Conservation (phyloP, 495 filamentous ascomycete genomes). For the Astrothelium subdiscretum region DNA sequence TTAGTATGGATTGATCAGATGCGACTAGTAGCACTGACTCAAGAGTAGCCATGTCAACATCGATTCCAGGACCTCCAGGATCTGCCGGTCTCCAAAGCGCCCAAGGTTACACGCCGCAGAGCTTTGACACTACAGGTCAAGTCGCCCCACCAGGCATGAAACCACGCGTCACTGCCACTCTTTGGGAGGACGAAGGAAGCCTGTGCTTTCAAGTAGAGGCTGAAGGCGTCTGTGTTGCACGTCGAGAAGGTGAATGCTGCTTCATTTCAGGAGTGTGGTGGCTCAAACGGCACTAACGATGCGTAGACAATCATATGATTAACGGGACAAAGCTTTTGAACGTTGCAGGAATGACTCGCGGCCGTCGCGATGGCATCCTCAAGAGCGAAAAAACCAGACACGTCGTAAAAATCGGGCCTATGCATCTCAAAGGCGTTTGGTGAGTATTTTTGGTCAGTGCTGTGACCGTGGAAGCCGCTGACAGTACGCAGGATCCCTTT, state of each 20-base stretch:
- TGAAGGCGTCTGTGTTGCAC: slow-evolving; percentile 88
- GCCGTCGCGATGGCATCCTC: slow-evolving; percentile 87
- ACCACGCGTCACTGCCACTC: slow-evolving; percentile 89
- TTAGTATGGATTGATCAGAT: slow-evolving; percentile 2
- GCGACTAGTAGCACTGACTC: not conserved
- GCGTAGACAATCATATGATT: slow-evolving; percentile 95
- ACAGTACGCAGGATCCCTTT: slow-evolving; percentile 74
- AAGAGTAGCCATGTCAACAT: slow-evolving; percentile 18
- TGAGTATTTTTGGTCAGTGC: slow-evolving; percentile 37
- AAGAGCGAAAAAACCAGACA: slow-evolving; percentile 96
- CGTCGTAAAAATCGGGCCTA: slow-evolving; percentile 97
- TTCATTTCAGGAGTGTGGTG: not conserved
- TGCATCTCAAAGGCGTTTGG: slow-evolving; percentile 99
- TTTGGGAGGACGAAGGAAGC: slow-evolving; percentile 98
- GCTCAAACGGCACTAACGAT: not conserved
- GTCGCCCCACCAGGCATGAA: slow-evolving; percentile 92
- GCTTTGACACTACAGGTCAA: slow-evolving; percentile 85
- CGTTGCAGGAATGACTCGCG: slow-evolving; percentile 95
- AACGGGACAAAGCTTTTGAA: slow-evolving; percentile 96
- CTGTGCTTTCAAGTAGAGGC: slow-evolving; percentile 97
- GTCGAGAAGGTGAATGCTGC: slow-evolving; percentile 68
- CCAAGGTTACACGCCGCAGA: slow-evolving; percentile 34
- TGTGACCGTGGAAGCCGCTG: slow-evolving; percentile 14
- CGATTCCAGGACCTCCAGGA: slow-evolving; percentile 8
- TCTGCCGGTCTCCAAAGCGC: slow-evolving; percentile 11